Base-by-base conservation (phyloP, 257 asterid genomes). In the Lithospermum erythrorhizon region DNA sequence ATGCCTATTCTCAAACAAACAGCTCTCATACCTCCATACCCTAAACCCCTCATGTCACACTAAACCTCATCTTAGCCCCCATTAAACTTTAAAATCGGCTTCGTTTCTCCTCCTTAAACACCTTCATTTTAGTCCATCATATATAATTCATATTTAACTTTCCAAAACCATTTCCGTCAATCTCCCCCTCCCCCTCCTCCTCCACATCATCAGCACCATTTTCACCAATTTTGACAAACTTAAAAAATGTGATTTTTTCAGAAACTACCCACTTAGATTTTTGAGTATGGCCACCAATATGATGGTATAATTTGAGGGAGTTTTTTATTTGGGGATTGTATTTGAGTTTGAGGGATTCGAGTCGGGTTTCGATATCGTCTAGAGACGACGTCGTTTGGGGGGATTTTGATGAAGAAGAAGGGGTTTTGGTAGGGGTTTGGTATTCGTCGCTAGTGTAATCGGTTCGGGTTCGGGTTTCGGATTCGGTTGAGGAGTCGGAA, bases 51-150 rank as follows among this genome's bases (percentile, higher is more conserved):
- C 90, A 0, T 73, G n/a, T 78, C 57, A 61, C 67, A 45, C 65
- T 77, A 68, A 91, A 86, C 66, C 70, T 86, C 65, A 80, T 95
- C 97, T 97, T 95, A 91, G 15, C 89, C 98, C 41, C 94, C 98
- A 37, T 76, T 78, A 1, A 87, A 78, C n/a, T 1, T 86, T 90
- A 47, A 93, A 93, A 76, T 93, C 98, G 21, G 77, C 90, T n/a
- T 9, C 97, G 83, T 53, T 32, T 89, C 74, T 93, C 86, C 17
- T 86, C 95, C 80, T 74, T 85, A 20, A 65, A 71, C 21, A 80
- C 89, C 83, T 89, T 93, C 70, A 91, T 35, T 57, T 86, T 62
- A 76, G 69, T 41, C 77, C 85, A 41, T 80, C 95, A 21, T 88
- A 67, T 66, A 71, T 91, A 1, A 68, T 63, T 76, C 82, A 21